These are phyloP conservation scores for Herpetomonas tarakana DNA, from an alignment of 208 protist species.

Conservation along the genomic window DNA sequence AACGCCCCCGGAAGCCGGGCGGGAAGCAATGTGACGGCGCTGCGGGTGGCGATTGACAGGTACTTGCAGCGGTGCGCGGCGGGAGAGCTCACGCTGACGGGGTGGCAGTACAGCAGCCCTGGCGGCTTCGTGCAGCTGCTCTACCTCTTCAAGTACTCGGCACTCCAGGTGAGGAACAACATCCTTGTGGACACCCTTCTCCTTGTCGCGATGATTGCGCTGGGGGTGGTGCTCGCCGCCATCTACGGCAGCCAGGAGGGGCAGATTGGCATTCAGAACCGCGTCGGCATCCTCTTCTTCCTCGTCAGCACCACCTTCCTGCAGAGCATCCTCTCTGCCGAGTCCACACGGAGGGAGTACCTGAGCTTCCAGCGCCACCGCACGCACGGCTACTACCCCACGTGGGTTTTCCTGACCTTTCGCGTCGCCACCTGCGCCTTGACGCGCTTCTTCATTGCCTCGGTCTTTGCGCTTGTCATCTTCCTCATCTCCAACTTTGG, in stretches of 20 bases:
- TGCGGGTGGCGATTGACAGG: conserved; percentile 18
- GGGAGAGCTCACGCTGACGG: conserved; percentile 25
- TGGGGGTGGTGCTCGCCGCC: conserved; percentile 34
- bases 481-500: conserved; percentile 48
- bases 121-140: conserved; percentile 29
- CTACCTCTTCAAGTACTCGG: conserved; percentile 45
- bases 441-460: conserved; percentile 34
- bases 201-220: conserved; percentile 20
- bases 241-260: conserved; percentile 51
- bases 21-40: background rate
- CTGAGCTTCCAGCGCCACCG: conserved; percentile 44
- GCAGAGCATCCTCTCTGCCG: conserved; percentile 43
- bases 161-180: conserved; percentile 47
- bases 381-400: conserved; percentile 50
- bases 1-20: background rate
- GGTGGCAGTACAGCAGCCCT: conserved; percentile 22
- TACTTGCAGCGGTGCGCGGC: conserved; percentile 51
- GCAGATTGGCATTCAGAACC: conserved; percentile 61
- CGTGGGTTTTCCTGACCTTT: conserved; percentile 38
- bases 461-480: conserved; percentile 33
- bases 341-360: conserved; percentile 45
- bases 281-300: conserved; percentile 68
- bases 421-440: conserved; percentile 30
- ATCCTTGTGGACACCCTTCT: conserved; percentile 9
- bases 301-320: conserved; percentile 56